Percentiles rank a stretch among this genome's conserved stretches.
Evolutionary conservation across 2,329 filamentous ascomycete genomes (phyloP).

Genomic region (Fusarium ambrosium): DNA sequence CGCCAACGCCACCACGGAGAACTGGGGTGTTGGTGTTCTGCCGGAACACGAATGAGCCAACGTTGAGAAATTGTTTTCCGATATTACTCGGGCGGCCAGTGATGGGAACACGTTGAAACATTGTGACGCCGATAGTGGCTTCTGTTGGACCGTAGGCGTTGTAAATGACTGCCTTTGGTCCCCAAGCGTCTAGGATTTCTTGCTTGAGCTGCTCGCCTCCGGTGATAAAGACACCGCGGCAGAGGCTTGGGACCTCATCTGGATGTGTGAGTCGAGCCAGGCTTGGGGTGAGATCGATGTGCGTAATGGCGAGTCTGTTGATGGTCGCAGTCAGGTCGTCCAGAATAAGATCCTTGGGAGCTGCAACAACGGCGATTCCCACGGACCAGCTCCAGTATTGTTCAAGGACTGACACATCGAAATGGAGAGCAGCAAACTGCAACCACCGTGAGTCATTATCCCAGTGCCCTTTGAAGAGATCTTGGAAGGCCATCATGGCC

Average conservation of each 20-base stretch:
- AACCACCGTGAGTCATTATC: conserved; percentile 81
- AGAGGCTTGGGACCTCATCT: conserved; percentile 83
- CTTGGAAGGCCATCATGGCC: conserved; percentile 87
- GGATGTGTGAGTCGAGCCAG: conserved; percentile 84
- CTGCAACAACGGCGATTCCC: conserved; percentile 85
- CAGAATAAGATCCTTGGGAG: conserved; percentile 85
- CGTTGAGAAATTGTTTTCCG: conserved; percentile 87
- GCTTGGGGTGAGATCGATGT: conserved; percentile 92
- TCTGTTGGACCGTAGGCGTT: conserved; percentile 95
- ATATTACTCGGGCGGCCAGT: conserved; percentile 91
- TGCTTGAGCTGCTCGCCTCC: conserved; percentile 90
- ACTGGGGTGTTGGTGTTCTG: conserved; percentile 79
- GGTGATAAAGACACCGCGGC: conserved; percentile 90
- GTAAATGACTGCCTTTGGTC: conserved; percentile 83
- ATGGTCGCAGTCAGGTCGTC: conserved; percentile 85
- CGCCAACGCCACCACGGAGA: conserved; percentile 82
- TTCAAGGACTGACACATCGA: conserved; percentile 92
- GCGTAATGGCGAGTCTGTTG: conserved; percentile 79
- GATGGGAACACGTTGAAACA: conserved; percentile 83
- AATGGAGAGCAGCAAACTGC: conserved; percentile 95
- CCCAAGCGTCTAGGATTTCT: conserved; percentile 91
- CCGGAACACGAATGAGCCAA: conserved; percentile 83
- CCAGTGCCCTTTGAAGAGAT: conserved; percentile 83
- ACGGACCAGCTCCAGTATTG: conserved; percentile 97
- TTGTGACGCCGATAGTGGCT: conserved; percentile 92